Evolutionary conservation across 2,329 filamentous ascomycete genomes (phyloP), one percentile per base, ranked within the genome.

Genomic region (Cordyceps fumosorosea): DNA sequence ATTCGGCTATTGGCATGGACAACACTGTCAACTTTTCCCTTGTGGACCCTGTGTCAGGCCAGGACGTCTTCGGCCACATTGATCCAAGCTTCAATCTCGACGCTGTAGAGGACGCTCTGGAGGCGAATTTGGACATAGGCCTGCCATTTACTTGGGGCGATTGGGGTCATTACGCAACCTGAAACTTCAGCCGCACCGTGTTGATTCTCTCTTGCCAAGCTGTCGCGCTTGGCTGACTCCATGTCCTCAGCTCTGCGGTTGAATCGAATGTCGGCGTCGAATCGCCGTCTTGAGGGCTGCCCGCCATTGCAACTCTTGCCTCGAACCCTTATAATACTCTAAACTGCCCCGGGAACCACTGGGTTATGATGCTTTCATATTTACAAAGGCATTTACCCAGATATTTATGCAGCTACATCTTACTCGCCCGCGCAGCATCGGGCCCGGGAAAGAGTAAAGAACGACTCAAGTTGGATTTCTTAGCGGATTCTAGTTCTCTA

Each of bases 31-130:
- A 81, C 63, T 77, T 77, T 59, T 76, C 75, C 0, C 67, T 77
- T 16, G 71, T 79, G 3, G 77, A 79, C 47, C 72, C 76, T 2
- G 71, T 78, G 29, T 77, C 77, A 0, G 80, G 81, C 1, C 72
- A 82, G n/a, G 81, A 84, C 51, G 73, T 84, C 1, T 84, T 84
- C 65, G 80, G 79, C 3, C 77, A 83, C 50, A 82, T 84, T 29
- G 82, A 83, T 55, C 81, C 81, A 2, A 81, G 72, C 55, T 84
- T 84, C 65, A 77, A 84, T 56, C 66, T 84, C 1, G 77, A 76
- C 26, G 81, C 81, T 0, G 79, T 84, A 26, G 81, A 84, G 65
- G 80, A 82, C 20, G 81, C 79, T 0, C 70, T 84, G 0, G 81
- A 83, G 62, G 80, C 81, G 0, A 83, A 83, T 59, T 71, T 84